These are phyloP conservation scores for Sextonia rubra DNA, from an alignment of 164 flowering plant genomes.

Conservation along the genomic window DNA sequence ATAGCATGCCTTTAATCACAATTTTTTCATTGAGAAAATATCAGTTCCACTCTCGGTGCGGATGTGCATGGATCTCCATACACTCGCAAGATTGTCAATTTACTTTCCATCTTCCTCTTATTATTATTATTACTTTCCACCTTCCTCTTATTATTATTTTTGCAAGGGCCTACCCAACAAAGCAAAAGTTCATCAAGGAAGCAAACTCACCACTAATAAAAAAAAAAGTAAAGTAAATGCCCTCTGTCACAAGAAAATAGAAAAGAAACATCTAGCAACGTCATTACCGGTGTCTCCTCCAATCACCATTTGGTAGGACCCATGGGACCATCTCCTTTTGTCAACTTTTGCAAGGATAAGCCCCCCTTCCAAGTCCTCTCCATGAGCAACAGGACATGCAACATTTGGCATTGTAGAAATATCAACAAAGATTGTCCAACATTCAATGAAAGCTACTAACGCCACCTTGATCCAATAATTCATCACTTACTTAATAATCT, in stretches of 20 bases:
- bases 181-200: not conserved
- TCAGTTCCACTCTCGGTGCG: too few relatives aligned
- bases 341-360: constrained; percentile 34
- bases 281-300: not conserved
- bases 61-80: too few relatives aligned
- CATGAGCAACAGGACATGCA: constrained; percentile 24
- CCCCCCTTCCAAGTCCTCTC: constrained; percentile 13
- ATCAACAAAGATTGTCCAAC: constrained; percentile 9
- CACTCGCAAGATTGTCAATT: not conserved
- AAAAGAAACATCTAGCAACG: constrained; percentile 26
- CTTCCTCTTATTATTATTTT: too few relatives aligned
- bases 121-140: not conserved
- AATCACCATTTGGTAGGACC: constrained; percentile 25
- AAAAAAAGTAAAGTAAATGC: not conserved
- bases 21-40: too few relatives aligned
- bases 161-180: not conserved
- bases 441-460: constrained; percentile 17
- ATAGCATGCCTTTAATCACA: too few relatives aligned
- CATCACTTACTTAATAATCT: not conserved
- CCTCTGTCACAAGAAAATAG: constrained; percentile 8
- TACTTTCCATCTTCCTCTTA: not conserved
- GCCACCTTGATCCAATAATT: constrained; percentile 27
- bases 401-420: constrained; percentile 1
- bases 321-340: constrained; percentile 24
- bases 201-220: not conserved